Percentiles rank a stretch among this genome's conserved stretches.
phyloP scores from a whole-genome alignment of 495 filamentous ascomycete genomes.

The Aspergillus haitiensis region DNA sequence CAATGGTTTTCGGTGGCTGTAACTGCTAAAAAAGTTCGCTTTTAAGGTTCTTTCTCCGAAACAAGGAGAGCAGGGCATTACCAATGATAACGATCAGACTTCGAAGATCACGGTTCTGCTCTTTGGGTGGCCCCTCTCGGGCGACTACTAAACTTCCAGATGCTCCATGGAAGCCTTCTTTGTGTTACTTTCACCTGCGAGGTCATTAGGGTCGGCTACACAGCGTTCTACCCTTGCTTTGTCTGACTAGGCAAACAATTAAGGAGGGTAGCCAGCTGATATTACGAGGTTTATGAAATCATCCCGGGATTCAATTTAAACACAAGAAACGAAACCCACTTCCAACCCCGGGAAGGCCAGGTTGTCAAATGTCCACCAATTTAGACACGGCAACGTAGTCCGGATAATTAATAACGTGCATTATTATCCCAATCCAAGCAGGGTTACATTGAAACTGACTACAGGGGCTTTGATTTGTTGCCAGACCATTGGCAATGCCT shows the following conservation, averaged over 20 bases:
- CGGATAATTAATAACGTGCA: constrained; percentile 22
- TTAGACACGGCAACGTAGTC: constrained; percentile 18
- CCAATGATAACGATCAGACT: background rate
- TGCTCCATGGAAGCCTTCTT: constrained; percentile 15
- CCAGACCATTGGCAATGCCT: constrained; percentile 29
- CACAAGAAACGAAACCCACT: background rate
- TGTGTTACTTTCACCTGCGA: background rate
- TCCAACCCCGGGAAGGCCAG: constrained; percentile 1
- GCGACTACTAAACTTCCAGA: constrained; percentile 18
- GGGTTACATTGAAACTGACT: constrained; percentile 26
- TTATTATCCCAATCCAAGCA: constrained; percentile 16
- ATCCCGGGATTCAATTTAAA: background rate
- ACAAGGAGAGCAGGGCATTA: no score
- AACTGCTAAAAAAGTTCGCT: background rate
- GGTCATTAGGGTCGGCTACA: background rate
- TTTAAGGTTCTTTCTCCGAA: constrained; percentile 2
- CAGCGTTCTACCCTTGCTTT: constrained; percentile 1
- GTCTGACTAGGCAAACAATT: background rate
- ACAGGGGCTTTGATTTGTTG: constrained; percentile 26
- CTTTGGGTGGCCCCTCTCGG: constrained; percentile 1
- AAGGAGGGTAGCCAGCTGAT: background rate
- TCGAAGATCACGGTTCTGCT: background rate
- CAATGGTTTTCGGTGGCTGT: background rate
- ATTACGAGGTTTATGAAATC: background rate
- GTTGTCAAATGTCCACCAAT: constrained; percentile 13